Percentiles rank a stretch among this genome's conserved stretches.
Conservation (phyloP, 129 eudicot species). For the Lactuca saligna region DNA sequence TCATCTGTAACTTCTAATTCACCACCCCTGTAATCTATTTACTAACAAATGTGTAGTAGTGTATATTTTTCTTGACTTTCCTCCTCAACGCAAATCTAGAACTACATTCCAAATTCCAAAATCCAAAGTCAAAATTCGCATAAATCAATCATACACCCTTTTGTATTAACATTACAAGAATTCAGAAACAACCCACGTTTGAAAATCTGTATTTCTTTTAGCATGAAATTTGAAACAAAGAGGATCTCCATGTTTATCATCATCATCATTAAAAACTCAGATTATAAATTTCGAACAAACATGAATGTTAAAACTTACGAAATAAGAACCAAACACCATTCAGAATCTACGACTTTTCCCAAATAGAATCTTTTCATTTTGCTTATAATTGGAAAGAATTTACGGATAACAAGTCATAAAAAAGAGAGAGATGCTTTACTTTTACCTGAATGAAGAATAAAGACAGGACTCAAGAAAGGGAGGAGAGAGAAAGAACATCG, state of each 20-base stretch:
- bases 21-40: slow-evolving; percentile 27
- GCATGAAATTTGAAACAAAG: slow-evolving; percentile 2
- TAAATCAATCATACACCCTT: neutral
- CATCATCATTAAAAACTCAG: slow-evolving; percentile 14
- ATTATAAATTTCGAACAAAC: neutral
- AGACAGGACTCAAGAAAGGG: slow-evolving; percentile 22
- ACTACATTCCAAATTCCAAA: slow-evolving; percentile 2
- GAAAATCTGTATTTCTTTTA: neutral
- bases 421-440: slow-evolving; percentile 17
- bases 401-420: slow-evolving; percentile 7
- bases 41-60: neutral
- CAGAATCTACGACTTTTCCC: slow-evolving; percentile 13
- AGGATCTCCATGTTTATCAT: slow-evolving; percentile 15
- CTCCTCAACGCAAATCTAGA: slow-evolving; percentile 8
- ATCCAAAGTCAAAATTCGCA: neutral
- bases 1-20: slow-evolving; percentile 34
- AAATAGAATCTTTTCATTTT: neutral
- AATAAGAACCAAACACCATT: slow-evolving; percentile 1
- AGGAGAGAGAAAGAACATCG: slow-evolving; percentile 25
- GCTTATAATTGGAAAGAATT: slow-evolving; percentile 3
- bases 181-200: neutral
- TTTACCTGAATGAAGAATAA: slow-evolving; percentile 40
- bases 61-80: slow-evolving; percentile 3
- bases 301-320: neutral
- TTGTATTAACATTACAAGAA: neutral